Conservation (phyloP, 768 basidiomycete species). For the Boletus eberwhitei region DNA sequence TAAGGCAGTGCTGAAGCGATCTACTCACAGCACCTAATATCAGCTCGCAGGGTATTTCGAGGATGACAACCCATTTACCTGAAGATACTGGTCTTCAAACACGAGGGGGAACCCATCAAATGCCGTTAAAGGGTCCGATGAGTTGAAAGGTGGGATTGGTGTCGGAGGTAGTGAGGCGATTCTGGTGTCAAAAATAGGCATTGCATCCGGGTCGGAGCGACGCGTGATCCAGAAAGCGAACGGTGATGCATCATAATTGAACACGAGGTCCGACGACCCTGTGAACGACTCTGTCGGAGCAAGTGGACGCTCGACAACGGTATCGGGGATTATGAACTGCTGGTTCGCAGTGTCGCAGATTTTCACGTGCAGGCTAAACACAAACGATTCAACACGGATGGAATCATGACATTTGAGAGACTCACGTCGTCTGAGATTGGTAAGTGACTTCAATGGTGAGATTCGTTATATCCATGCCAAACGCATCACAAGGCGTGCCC, state of each 20-base stretch:
- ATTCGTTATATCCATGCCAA: constrained; percentile 54
- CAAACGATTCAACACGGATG: not conserved
- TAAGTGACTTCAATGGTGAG: constrained; percentile 68
- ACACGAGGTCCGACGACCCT: constrained; percentile 57
- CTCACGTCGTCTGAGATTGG: constrained; percentile 51
- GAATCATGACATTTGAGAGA: not conserved
- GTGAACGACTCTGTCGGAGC: constrained; percentile 34
- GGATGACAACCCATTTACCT: constrained; percentile 35
- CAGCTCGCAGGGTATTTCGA: not conserved
- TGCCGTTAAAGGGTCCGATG: constrained; percentile 49
- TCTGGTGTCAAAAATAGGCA: constrained; percentile 71
- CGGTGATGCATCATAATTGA: constrained; percentile 61
- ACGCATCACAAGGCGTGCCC: constrained; percentile 60
- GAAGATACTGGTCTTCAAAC: constrained; percentile 79
- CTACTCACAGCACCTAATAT: constrained; percentile 27
- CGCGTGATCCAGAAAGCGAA: constrained; percentile 83
- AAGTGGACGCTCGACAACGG: constrained; percentile 44
- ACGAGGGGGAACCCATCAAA: constrained; percentile 66
- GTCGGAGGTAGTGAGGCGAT: constrained; percentile 56
- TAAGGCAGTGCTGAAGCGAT: constrained; percentile 63
- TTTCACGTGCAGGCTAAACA: constrained; percentile 58
- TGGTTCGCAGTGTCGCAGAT: constrained; percentile 57
- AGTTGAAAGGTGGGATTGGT: constrained; percentile 54
- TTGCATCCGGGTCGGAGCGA: constrained; percentile 49
- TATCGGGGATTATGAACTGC: constrained; percentile 67